Evolutionary conservation across 805 yeast genomes (phyloP), one percentile per base, ranked within the genome.

Genomic region (Ogataea angusta): DNA sequence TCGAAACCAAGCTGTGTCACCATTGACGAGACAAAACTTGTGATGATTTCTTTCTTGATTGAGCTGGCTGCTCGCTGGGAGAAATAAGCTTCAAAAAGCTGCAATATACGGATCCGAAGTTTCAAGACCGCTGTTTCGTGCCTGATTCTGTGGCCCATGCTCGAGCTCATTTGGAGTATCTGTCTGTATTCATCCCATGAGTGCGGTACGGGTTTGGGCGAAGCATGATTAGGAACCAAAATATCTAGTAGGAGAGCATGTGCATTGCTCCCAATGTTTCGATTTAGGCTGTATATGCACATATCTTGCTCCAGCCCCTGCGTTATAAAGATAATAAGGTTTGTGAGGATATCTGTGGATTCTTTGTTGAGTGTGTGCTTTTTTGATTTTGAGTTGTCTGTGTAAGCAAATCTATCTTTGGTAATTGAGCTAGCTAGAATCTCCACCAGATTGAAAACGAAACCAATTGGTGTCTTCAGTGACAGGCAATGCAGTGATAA

Each of bases 391-490:
- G 46, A 46, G 8, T 52, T 62, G 33, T 54, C 45, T 10, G 45
- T 51, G 31, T 45, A 59, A 4, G 60, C 62, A 48, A 62, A 69
- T 10, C 61, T 59, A 14, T 50, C 42, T 30, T 56, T 61, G 17
- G 32, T 39, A 6, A 75, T 59, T 9, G 80, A 64, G 29, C 69
- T 63, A 12, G 67, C 69, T 34, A 80, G 54, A 17, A 80, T 73
- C 43, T 75, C 82, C n/a, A 80, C 69, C 10, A 70, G 53, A 51
- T 73, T 77, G 48, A 64, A 69, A 5, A 80, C 68, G 34, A 78
- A 63, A 42, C 75, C 73, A 24, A 76, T 60, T 30, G 79, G 78
- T 0, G 83, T 72, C 45, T 73, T 70, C 24, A 68, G 70, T 2
- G 84, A 73, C 12, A 80, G 48, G 10, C 76, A 65, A 38, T 57